phyloP scores from a whole-genome alignment of 495 filamentous ascomycete species.

The Tetracladium setigerum region DNA sequence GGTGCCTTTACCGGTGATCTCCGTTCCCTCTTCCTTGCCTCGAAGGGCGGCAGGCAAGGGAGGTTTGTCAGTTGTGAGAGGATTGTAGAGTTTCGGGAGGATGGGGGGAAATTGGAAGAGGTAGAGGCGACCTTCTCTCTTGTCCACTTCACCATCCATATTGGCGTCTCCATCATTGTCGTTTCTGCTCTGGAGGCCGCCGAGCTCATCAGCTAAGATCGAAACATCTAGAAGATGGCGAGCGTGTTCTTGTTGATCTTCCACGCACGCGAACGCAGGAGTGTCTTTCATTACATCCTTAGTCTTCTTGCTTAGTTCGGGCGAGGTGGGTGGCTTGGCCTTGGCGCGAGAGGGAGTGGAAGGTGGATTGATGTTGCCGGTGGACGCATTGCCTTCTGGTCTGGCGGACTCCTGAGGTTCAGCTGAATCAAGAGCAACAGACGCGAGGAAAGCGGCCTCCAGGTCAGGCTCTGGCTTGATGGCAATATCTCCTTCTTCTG shows the following conservation, averaged over 20 bases:
- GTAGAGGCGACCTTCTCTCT: slow-evolving; percentile 45
- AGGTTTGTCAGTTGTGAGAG: slow-evolving; percentile 2
- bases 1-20: slow-evolving; percentile 12
- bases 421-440: too few relatives aligned
- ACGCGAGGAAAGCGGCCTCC: too few relatives aligned
- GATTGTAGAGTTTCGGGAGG: slow-evolving; percentile 41
- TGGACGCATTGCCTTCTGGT: too few relatives aligned
- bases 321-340: too few relatives aligned
- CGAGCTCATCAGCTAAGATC: slow-evolving; percentile 28
- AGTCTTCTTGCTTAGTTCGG: too few relatives aligned
- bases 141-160: slow-evolving; percentile 19
- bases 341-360: too few relatives aligned
- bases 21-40: slow-evolving; percentile 21
- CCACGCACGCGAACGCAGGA: slow-evolving; percentile 9
- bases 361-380: too few relatives aligned
- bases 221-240: slow-evolving; percentile 26
- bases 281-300: slow-evolving; percentile 6
- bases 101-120: slow-evolving; percentile 60
- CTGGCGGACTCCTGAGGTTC: too few relatives aligned
- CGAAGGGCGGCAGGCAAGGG: slow-evolving; percentile 15
- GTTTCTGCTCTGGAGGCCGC: slow-evolving; percentile 13
- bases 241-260: slow-evolving; percentile 32
- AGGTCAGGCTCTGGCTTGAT: too few relatives aligned
- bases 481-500: too few relatives aligned
- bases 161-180: slow-evolving; percentile 26